Evolutionary conservation across 495 filamentous ascomycete genomes (phyloP).

Genomic region (Haplographium delicatum): DNA sequence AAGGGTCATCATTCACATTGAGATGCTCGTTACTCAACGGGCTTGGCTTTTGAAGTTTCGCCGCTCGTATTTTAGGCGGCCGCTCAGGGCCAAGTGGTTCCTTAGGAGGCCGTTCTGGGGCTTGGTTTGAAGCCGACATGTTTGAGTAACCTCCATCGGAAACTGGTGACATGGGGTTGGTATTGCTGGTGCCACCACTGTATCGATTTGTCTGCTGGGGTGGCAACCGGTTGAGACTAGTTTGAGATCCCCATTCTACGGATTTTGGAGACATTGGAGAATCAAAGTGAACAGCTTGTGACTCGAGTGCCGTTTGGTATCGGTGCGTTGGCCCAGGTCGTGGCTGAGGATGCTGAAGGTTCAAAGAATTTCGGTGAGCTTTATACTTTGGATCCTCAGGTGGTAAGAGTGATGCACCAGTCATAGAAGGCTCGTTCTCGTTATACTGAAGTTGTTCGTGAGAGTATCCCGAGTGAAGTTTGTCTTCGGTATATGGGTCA

Average conservation of each 20-base stretch:
- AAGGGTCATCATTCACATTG: neutral
- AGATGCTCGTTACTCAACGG: constrained; percentile 27
- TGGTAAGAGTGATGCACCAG: constrained; percentile 60
- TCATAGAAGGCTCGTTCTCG: constrained; percentile 52
- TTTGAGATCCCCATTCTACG: constrained; percentile 62
- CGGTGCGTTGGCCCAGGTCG: constrained; percentile 75
- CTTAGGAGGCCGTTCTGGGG: constrained; percentile 47
- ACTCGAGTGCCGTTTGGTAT: constrained; percentile 76
- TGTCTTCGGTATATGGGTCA: constrained; percentile 63
- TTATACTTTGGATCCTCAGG: constrained; percentile 89
- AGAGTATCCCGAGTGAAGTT: constrained; percentile 63
- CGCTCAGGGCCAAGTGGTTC: constrained; percentile 33
- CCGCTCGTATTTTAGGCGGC: constrained; percentile 20
- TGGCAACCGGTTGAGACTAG: constrained; percentile 29
- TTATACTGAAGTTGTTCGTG: constrained; percentile 24
- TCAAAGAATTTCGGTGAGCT: constrained; percentile 82
- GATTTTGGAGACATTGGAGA: constrained; percentile 62
- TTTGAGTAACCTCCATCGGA: constrained; percentile 36
- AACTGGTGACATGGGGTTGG: constrained; percentile 32
- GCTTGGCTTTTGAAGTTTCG: constrained; percentile 26
- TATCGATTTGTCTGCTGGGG: constrained; percentile 33
- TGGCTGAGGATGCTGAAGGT: constrained; percentile 87
- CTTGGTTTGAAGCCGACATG: constrained; percentile 19
- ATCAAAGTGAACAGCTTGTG: constrained; percentile 66
- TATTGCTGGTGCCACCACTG: constrained; percentile 35